A percentile compares a stretch with the other conserved stretches of the same genome.
phyloP scores from a whole-genome alignment of 2,329 filamentous ascomycete genomes.

The Truncatella angustata region DNA sequence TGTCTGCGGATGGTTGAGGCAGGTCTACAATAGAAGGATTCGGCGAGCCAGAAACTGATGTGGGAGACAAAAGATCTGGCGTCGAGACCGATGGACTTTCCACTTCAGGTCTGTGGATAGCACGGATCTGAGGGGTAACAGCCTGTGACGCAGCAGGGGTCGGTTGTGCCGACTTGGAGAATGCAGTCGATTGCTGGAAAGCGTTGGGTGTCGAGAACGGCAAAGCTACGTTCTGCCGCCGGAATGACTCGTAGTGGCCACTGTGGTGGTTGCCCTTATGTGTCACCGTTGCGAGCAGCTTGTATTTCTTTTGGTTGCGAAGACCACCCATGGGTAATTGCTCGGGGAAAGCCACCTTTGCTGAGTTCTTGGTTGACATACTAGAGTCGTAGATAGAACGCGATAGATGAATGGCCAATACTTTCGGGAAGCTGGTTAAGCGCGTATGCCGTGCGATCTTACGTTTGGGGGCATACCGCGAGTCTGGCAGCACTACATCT shows the following conservation, averaged over 20 bases:
- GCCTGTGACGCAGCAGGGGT: constrained; percentile 24
- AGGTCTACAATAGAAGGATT: constrained; percentile 35
- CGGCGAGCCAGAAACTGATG: constrained; percentile 33
- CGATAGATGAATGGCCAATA: constrained; percentile 88
- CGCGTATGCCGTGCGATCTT: constrained; percentile 85
- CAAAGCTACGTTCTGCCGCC: constrained; percentile 74
- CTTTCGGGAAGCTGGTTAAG: constrained; percentile 82
- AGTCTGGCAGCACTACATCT: constrained; percentile 72
- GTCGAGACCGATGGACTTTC: constrained; percentile 45
- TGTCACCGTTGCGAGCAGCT: constrained; percentile 81
- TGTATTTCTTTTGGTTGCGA: constrained; percentile 75
- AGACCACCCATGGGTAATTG: constrained; percentile 78
- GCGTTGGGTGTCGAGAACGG: constrained; percentile 82
- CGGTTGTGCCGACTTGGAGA: constrained; percentile 61
- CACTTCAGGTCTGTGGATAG: constrained; percentile 31
- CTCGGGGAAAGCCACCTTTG: constrained; percentile 91
- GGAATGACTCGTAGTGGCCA: constrained; percentile 95
- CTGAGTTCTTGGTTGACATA: constrained; percentile 85
- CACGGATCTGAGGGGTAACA: constrained; percentile 45
- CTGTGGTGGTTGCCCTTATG: constrained; percentile 96
- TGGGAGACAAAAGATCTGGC: constrained; percentile 43
- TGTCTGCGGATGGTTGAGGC: constrained; percentile 19
- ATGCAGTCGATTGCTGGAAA: constrained; percentile 73
- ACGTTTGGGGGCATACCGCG: constrained; percentile 72
- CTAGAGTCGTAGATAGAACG: constrained; percentile 85